Base-by-base conservation (phyloP, 2,329 filamentous ascomycete genomes). In the Cytospora leucostoma region DNA sequence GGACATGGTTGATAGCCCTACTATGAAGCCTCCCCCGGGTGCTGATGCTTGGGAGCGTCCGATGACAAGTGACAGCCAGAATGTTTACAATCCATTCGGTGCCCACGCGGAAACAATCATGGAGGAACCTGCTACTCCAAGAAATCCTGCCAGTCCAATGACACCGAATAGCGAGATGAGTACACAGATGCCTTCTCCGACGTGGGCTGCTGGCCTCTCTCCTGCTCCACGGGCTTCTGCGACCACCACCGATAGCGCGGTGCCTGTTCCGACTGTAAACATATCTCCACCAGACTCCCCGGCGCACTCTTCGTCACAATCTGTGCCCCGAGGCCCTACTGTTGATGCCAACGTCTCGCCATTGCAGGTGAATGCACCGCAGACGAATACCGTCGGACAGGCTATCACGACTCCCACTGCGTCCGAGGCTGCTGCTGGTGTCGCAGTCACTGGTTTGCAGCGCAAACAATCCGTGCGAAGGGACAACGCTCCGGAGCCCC, bases 1-100 rank as follows among this genome's bases (percentile, higher is more conserved):
- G 61, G 74, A 75, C 37, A 72, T 78, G 68, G 67, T 70, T 64
- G 66, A 69, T 70, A 69, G 68, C 62, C 66, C 68, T 53, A 70
- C 68, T 59, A 63, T 68, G 32, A 70, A 65, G 64, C 71, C 70
- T 12, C 70, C 74, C 17, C 73, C 72, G 35, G 73, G 75, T 63
- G 72, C 72, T 61, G 76, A 73, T 68, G 67, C 78, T 19, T 82
- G 81, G 78, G 82, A 84, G 63, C 79, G 82, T 38, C 80, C 71
- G 38, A 70, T 65, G 68, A 79, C 76, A 50, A 71, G 70, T 68
- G 74, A 71, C 67, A 81, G 79, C 74, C 77, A 79, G 58, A 81
- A 88, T 71, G 78, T 82, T 2, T 79, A 80, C 65, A 92, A 95
- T 73, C 92, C 91, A 21, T 95, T 95, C 74, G 87, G 85, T 56